Conservation (phyloP, 768 basidiomycete species). For the Leccinellum rugosiceps region DNA sequence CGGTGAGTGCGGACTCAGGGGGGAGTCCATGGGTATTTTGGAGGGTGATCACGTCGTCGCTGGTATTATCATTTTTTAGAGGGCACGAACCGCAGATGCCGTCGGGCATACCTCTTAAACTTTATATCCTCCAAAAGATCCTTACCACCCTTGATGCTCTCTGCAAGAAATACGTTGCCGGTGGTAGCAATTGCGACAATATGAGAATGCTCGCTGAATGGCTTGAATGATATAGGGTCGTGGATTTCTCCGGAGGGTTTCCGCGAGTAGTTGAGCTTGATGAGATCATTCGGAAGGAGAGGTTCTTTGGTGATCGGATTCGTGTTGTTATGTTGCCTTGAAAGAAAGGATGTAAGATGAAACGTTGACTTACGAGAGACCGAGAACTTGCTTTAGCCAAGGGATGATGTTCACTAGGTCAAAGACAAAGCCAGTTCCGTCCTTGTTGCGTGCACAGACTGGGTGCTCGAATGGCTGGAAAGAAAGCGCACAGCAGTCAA, state of each 20-base stretch:
- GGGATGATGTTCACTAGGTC: slow-evolving; percentile 92
- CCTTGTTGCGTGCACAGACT: slow-evolving; percentile 79
- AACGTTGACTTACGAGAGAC: slow-evolving; percentile 1
- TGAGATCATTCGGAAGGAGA: slow-evolving; percentile 68
- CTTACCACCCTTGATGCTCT: slow-evolving; percentile 80
- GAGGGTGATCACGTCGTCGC: slow-evolving; percentile 88
- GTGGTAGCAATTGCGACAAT: slow-evolving; percentile 88
- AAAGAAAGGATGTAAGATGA: slow-evolving; percentile 11
- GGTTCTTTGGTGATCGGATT: slow-evolving; percentile 76
- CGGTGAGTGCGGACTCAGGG: slow-evolving; percentile 45
- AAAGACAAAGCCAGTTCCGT: slow-evolving; percentile 80
- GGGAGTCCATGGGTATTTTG: slow-evolving; percentile 86
- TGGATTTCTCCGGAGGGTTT: slow-evolving; percentile 86
- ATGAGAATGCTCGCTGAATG: slow-evolving; percentile 94
- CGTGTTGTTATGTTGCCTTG: slow-evolving; percentile 76
- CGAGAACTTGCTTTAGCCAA: slow-evolving; percentile 75
- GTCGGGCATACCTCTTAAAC: slow-evolving; percentile 68
- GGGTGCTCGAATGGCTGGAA: slow-evolving; percentile 89
- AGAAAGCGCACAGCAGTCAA: slow-evolving; percentile 89
- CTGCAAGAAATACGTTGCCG: slow-evolving; percentile 91
- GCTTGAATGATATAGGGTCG: slow-evolving; percentile 97
- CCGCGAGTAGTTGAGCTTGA: slow-evolving; percentile 76
- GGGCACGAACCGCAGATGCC: neutral
- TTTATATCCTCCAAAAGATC: slow-evolving; percentile 85
- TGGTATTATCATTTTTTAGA: slow-evolving; percentile 25